Evolutionary conservation across 2,329 filamentous ascomycete species (phyloP).

Genomic region (Rhynchosporium secalis): DNA sequence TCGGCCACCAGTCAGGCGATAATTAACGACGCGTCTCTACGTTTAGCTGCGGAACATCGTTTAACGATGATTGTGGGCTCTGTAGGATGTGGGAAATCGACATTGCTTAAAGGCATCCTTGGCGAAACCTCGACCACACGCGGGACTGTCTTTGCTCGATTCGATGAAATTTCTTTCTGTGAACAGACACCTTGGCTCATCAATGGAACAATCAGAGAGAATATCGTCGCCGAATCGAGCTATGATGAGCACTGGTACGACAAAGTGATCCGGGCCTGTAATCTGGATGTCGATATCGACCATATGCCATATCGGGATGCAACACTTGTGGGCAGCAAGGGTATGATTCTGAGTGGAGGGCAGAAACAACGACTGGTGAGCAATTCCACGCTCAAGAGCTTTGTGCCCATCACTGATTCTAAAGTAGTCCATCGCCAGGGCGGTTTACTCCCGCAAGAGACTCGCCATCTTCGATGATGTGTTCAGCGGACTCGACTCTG

Average conservation of each 20-base stretch:
- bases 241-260: conserved; percentile 55
- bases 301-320: conserved; percentile 32
- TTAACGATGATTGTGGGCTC: conserved; percentile 11
- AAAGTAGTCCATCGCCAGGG: conserved; percentile 55
- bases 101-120: conserved; percentile 7
- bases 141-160: conserved; percentile 3
- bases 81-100: conserved; percentile 12
- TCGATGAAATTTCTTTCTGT: conserved; percentile 41
- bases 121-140: conserved; percentile 6
- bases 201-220: conserved; percentile 44
- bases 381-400: too few relatives aligned
- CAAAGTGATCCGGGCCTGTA: conserved; percentile 63
- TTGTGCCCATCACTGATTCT: not conserved
- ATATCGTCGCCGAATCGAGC: conserved; percentile 41
- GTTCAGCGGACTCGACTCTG: conserved; percentile 36
- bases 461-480: conserved; percentile 36
- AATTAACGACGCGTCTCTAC: not conserved
- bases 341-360: conserved; percentile 38
- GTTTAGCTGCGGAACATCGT: not conserved
- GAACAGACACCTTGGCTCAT: conserved; percentile 48
- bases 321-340: conserved; percentile 34
- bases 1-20: not conserved
- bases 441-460: conserved; percentile 41
- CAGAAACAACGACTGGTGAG: conserved; percentile 28
- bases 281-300: conserved; percentile 56